These are phyloP conservation scores for Wickerhamomyces queroliae DNA, from an alignment of 805 yeast genomes.

Conservation along the genomic window DNA sequence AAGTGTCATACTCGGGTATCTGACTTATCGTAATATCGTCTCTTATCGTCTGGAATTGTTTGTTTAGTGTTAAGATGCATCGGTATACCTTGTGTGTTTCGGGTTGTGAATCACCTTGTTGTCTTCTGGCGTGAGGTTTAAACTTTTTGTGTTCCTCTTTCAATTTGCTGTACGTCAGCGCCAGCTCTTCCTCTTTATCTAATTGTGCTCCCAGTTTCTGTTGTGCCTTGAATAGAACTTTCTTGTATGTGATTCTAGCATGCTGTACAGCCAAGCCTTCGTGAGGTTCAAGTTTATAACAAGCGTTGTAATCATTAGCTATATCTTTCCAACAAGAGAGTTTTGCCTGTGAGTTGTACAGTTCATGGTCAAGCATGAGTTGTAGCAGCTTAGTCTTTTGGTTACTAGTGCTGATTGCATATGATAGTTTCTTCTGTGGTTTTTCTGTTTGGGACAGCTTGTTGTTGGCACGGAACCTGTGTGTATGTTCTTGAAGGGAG, in stretches of 20 bases:
- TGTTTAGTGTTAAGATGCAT: not conserved
- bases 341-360: constrained; percentile 1
- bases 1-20: not conserved
- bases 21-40: not conserved
- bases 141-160: too few species aligned
- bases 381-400: constrained; percentile 1
- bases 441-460: not conserved
- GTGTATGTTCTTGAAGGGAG: not conserved
- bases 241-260: constrained; percentile 2
- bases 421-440: constrained; percentile 3
- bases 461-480: not conserved
- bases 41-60: not conserved
- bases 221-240: constrained; percentile 1
- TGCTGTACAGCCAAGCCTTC: constrained; percentile 4
- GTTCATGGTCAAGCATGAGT: not conserved
- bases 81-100: too few species aligned
- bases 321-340: not conserved
- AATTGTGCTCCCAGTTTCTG: not conserved
- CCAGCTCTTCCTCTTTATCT: not conserved
- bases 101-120: too few species aligned
- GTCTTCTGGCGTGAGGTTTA: too few species aligned
- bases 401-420: not conserved
- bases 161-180: too few species aligned
- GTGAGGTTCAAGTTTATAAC: not conserved
- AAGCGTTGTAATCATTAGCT: not conserved